Conservation (phyloP, 495 filamentous ascomycete genomes). For the Aspergillus sclerotioniger region DNA sequence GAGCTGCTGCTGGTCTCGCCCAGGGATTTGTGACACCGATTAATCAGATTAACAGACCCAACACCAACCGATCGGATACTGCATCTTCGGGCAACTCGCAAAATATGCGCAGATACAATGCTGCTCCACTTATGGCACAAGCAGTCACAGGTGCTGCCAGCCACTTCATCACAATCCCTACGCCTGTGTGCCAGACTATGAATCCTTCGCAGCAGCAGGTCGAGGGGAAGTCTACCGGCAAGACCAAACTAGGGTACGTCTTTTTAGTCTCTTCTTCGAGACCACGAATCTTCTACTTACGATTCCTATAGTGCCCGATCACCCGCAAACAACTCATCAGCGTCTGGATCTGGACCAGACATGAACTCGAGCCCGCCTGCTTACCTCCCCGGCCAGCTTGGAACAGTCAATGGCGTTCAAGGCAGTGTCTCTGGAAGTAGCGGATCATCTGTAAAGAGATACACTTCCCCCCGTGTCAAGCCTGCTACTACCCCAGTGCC, state of each 20-base stretch:
- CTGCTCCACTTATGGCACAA: not conserved
- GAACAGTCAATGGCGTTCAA: not conserved
- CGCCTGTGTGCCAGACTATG: no score
- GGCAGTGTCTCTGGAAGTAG: not conserved
- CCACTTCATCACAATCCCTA: not conserved
- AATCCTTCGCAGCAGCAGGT: no score
- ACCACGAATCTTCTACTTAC: no score
- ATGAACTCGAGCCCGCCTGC: not conserved
- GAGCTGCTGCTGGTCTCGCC: not conserved
- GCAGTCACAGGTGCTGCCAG: not conserved
- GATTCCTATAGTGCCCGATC: no score
- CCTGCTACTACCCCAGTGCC: not conserved
- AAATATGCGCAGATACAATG: not conserved
- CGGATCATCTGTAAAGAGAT: not conserved
- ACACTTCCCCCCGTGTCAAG: not conserved
- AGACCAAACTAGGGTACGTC: no score
- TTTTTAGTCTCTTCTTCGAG: no score
- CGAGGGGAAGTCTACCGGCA: no score
- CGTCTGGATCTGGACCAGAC: not conserved
- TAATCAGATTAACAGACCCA: not conserved
- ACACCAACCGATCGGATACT: not conserved
- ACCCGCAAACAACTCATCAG: no score
- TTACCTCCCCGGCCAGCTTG: not conserved
- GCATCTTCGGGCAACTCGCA: not conserved
- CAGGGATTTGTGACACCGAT: not conserved